phyloP scores from a whole-genome alignment of 2,329 filamentous ascomycete species.

The Microascus cirrosus region DNA sequence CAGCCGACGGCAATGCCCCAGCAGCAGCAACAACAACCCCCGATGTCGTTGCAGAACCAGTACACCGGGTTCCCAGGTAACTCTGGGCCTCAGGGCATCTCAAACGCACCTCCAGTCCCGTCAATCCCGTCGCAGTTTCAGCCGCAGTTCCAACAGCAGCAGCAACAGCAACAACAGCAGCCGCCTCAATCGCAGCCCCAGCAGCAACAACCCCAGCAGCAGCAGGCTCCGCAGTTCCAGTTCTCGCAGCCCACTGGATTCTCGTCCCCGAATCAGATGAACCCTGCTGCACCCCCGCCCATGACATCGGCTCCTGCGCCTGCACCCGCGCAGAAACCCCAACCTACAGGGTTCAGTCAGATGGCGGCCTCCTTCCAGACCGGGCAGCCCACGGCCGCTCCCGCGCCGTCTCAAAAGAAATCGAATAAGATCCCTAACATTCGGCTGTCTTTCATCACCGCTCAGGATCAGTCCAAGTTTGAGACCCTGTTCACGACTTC shows the following conservation, averaged over 20 bases:
- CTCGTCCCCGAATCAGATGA: conserved; percentile 32
- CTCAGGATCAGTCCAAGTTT: conserved; percentile 89
- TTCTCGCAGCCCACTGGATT: conserved; percentile 33
- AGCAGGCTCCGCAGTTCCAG: conserved; percentile 24
- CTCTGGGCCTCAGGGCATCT: conserved; percentile 43
- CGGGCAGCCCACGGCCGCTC: conserved; percentile 32
- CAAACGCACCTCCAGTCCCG: conserved; percentile 47
- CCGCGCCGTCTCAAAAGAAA: conserved; percentile 34
- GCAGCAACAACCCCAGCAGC: conserved; percentile 28
- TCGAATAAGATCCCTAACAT: conserved; percentile 83
- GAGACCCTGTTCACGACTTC: conserved; percentile 96
- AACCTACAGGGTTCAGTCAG: conserved; percentile 53
- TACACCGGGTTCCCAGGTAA: conserved; percentile 51
- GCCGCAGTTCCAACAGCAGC: conserved; percentile 45
- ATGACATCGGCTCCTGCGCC: conserved; percentile 30
- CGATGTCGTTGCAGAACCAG: conserved; percentile 53
- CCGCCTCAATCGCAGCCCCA: conserved; percentile 26
- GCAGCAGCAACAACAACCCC: conserved; percentile 39
- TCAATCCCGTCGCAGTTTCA: conserved; percentile 49
- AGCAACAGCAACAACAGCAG: conserved; percentile 34
- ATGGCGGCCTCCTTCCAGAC: conserved; percentile 58
- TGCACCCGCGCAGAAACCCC: conserved; percentile 51
- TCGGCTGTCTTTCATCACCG: conserved; percentile 89
- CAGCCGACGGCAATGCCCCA: conserved; percentile 21
- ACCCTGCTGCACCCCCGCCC: conserved; percentile 36